Conservation (phyloP, 192 early-diverging fungal genomes). For the Backusella westeae region DNA sequence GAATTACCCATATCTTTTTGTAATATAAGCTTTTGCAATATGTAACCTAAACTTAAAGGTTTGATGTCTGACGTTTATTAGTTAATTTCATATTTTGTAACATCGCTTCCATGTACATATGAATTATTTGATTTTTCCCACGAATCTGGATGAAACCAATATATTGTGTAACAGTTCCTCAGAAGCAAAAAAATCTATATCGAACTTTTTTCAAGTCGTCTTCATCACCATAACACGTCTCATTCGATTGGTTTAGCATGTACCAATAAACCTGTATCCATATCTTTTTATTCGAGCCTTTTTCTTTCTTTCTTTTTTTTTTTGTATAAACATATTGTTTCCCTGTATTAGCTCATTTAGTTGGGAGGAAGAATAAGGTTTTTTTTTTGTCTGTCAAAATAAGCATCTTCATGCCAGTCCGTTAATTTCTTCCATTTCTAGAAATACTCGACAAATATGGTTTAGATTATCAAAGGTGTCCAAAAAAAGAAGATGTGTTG, state of each 20-base stretch:
- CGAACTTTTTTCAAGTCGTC: neutral
- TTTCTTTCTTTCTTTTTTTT: neutral
- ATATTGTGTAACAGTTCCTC: neutral
- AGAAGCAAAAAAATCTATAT: neutral
- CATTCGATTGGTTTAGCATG: neutral
- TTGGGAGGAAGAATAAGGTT: neutral
- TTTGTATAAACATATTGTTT: neutral
- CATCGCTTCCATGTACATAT: neutral
- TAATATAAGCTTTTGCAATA: neutral
- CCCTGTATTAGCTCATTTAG: neutral
- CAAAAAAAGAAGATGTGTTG: neutral
- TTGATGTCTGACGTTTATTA: neutral
- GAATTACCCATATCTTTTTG: neutral
- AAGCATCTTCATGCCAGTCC: no score
- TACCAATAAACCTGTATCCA: neutral
- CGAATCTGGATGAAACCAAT: neutral
- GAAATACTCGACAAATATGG: neutral
- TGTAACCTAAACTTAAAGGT: neutral
- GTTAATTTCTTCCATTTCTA: neutral
- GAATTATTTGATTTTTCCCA: neutral
- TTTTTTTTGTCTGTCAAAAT: no score
- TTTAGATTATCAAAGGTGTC: neutral
- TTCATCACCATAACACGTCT: neutral
- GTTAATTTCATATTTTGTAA: neutral
- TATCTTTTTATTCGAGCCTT: neutral